Conservation (phyloP, 257 asterid species). For the Forsythia suspensa region DNA sequence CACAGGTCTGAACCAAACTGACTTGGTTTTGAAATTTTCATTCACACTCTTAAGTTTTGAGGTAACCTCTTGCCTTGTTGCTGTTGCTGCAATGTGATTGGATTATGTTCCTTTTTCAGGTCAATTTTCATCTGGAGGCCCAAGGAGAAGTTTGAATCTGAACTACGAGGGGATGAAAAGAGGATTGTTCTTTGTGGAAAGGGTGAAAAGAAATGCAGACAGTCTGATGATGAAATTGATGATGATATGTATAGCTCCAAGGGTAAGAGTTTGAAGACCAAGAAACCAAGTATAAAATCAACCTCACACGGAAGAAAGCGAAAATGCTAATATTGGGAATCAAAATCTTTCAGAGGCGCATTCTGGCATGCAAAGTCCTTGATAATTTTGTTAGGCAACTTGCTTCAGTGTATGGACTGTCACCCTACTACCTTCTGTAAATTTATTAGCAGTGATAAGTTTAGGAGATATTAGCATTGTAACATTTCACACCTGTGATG, state of each 20-base stretch:
- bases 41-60: background rate
- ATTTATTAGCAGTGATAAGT: background rate
- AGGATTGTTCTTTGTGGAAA: conserved; percentile 63
- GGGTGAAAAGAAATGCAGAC: conserved; percentile 43
- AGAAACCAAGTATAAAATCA: conserved; percentile 42
- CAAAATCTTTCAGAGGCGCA: background rate
- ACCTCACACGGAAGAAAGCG: conserved; percentile 35
- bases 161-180: conserved; percentile 38
- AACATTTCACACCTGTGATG: background rate
- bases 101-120: conserved; percentile 34
- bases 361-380: background rate
- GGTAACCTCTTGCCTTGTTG: background rate
- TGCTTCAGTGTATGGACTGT: background rate
- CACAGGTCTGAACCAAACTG: too few relatives aligned
- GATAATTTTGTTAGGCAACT: background rate
- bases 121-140: conserved; percentile 95
- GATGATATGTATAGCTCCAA: conserved; percentile 35
- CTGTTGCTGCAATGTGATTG: background rate
- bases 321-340: conserved; percentile 24
- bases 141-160: conserved; percentile 41
- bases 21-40: too few relatives aligned
- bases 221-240: conserved; percentile 50
- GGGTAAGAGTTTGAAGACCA: conserved; percentile 41
- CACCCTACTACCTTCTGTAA: background rate
- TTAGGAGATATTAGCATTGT: background rate